Evolutionary conservation across 2,329 filamentous ascomycete genomes (phyloP), one percentile per base, ranked within the genome.

Genomic region (Fusarium sacchari): DNA sequence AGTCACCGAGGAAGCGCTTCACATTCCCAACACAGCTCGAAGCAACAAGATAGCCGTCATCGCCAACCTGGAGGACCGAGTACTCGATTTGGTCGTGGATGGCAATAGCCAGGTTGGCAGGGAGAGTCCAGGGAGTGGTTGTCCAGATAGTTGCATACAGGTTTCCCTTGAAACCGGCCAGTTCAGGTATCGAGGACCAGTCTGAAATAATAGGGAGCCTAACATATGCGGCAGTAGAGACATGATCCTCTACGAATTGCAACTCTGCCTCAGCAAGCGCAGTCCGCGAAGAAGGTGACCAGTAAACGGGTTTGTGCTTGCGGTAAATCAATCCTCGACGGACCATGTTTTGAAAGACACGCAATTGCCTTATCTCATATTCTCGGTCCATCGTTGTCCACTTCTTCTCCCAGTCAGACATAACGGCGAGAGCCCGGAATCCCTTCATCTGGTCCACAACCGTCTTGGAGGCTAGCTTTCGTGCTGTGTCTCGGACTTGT

Each of bases 81-180:
- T 98, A 99, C 47, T 90, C 85, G 69, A 98, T 83, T 43, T 93
- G 90, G 12, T 89, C 85, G 76, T 94, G 91, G 40, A 98, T 88
- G 6, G 94, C 95, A 80, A 99, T 95, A 1, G 94, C 95, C 79
- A 90, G 91, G 80, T 99, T 99, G 5, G 96, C 95, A 1, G 96
- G 96, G 10, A 99, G 85, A 0, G 96, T 99, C 96, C 96, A 99
- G 1, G 96, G 96, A 2, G 96, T 99, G 0, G 96, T 99, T 5
- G 96, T 99, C 96, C 96, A 99, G 58, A 98, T 94, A n/a, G 96
- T 88, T n/a, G 93, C 94, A 80, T 88, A 92, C 17, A 98, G 79
- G 10, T 86, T 83, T 8, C 86, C 86, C 11, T 82, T 74, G 28
- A 88, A 80, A 7, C 73, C 69, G 30, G 80, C 75, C 56, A 88